Percentiles rank a stretch among this genome's conserved stretches.
phyloP scores from a whole-genome alignment of 108 stramenopile species.

The Discostella pseudostelligera region DNA sequence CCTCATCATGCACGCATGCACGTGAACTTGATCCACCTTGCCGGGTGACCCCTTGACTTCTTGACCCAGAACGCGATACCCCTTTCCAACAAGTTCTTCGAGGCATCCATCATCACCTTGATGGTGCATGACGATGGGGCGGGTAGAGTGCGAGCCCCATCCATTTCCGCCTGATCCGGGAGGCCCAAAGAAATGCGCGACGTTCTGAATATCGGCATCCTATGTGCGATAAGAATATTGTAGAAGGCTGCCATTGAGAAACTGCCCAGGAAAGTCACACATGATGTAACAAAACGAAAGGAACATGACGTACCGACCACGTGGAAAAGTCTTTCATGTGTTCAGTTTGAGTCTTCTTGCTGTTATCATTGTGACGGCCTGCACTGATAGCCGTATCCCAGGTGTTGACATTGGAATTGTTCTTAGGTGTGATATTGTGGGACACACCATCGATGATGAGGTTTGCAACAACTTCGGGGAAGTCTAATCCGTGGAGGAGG shows the following conservation, averaged over 20 bases:
- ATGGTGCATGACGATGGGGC: constrained; percentile 48
- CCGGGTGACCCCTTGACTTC: constrained; percentile 40
- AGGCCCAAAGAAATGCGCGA: constrained; percentile 58
- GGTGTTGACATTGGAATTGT: constrained; percentile 51
- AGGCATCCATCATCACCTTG: constrained; percentile 56
- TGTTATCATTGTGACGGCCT: constrained; percentile 45
- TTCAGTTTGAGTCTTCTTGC: constrained; percentile 38
- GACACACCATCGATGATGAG: constrained; percentile 47
- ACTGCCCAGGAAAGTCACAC: neutral
- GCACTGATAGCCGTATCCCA: constrained; percentile 44
- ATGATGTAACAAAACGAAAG: neutral
- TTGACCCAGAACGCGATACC: constrained; percentile 45
- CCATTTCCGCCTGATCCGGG: constrained; percentile 59
- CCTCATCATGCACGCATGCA: constrained; percentile 31
- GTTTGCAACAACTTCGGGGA: constrained; percentile 56
- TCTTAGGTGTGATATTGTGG: constrained; percentile 54
- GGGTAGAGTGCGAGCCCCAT: constrained; percentile 61
- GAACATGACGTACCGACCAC: constrained; percentile 16
- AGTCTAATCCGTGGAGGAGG: constrained; percentile 11
- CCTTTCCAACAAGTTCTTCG: constrained; percentile 40
- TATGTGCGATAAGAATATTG: neutral
- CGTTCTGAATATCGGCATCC: constrained; percentile 44
- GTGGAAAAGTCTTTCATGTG: constrained; percentile 56
- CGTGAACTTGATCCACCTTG: constrained; percentile 58
- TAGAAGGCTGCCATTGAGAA: neutral